phyloP scores from a whole-genome alignment of 805 yeast species.

The Candida dajiaensis region DNA sequence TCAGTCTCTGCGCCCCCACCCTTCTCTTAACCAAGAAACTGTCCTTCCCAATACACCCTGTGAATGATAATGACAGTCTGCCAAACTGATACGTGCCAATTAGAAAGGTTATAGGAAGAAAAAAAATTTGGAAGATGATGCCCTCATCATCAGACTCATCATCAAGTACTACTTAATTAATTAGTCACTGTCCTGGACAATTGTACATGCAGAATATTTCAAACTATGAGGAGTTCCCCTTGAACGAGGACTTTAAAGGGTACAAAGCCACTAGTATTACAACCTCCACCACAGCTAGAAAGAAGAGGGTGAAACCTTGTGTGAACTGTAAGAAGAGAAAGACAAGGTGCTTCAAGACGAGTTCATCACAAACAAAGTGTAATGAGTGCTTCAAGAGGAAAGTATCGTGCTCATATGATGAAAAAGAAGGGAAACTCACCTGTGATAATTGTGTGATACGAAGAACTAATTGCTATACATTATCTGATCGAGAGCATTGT shows the following conservation, averaged over 20 bases:
- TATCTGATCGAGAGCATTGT: slow-evolving; percentile 12
- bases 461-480: slow-evolving; percentile 20
- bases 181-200: too few species aligned
- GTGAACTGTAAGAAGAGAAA: slow-evolving; percentile 32
- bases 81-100: too few species aligned
- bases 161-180: too few species aligned
- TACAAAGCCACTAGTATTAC: slow-evolving; percentile 5
- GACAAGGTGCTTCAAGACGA: slow-evolving; percentile 27
- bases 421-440: background rate
- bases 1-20: too few species aligned
- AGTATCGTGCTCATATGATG: slow-evolving; percentile 25
- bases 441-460: slow-evolving; percentile 10
- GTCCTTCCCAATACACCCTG: too few species aligned
- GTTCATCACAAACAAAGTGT: slow-evolving; percentile 17
- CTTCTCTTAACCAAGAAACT: too few species aligned
- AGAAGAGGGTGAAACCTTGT: slow-evolving; percentile 30
- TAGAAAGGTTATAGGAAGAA: too few species aligned
- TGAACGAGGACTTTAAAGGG: slow-evolving; percentile 10
- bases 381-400: slow-evolving; percentile 26
- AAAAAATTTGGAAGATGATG: too few species aligned
- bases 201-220: background rate
- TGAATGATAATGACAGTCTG: too few species aligned
- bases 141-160: too few species aligned
- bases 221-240: slow-evolving; percentile 9
- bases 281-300: background rate